These are phyloP conservation scores for Schwanniomyces occidentalis DNA, from an alignment of 805 yeast species.

Conservation along the genomic window DNA sequence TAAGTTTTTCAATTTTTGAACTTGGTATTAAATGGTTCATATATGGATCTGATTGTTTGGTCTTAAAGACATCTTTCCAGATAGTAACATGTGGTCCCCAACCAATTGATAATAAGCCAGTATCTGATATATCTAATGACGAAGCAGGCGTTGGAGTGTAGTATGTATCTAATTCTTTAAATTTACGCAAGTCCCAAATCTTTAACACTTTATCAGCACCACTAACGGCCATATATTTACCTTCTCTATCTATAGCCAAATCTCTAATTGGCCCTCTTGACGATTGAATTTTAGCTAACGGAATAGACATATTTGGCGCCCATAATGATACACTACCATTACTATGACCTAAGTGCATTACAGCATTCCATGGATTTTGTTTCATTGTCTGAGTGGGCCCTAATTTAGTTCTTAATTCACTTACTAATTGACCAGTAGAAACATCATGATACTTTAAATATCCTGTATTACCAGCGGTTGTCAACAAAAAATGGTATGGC, in stretches of 20 bases:
- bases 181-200: constrained; percentile 91
- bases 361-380: constrained; percentile 95
- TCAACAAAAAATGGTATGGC: constrained; percentile 88
- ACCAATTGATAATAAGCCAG: constrained; percentile 83
- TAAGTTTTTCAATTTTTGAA: constrained; percentile 62
- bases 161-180: constrained; percentile 71
- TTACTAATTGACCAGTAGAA: constrained; percentile 83
- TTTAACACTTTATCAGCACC: constrained; percentile 84
- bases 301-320: constrained; percentile 87
- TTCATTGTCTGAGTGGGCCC: constrained; percentile 90
- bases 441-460: constrained; percentile 91
- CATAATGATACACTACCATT: constrained; percentile 92
- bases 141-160: constrained; percentile 82
- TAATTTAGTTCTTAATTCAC: constrained; percentile 80
- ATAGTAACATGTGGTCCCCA: constrained; percentile 95
- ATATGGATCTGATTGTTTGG: constrained; percentile 79
- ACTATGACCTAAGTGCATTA: constrained; percentile 88
- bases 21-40: constrained; percentile 89
- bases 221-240: constrained; percentile 89
- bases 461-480: constrained; percentile 88
- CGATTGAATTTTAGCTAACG: constrained; percentile 78
- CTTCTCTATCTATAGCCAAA: constrained; percentile 85
- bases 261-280: constrained; percentile 87
- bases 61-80: constrained; percentile 82
- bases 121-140: constrained; percentile 77